phyloP scores from a whole-genome alignment of 1,284 basidiomycete species.

The Rhodotorula mucilaginosa region DNA sequence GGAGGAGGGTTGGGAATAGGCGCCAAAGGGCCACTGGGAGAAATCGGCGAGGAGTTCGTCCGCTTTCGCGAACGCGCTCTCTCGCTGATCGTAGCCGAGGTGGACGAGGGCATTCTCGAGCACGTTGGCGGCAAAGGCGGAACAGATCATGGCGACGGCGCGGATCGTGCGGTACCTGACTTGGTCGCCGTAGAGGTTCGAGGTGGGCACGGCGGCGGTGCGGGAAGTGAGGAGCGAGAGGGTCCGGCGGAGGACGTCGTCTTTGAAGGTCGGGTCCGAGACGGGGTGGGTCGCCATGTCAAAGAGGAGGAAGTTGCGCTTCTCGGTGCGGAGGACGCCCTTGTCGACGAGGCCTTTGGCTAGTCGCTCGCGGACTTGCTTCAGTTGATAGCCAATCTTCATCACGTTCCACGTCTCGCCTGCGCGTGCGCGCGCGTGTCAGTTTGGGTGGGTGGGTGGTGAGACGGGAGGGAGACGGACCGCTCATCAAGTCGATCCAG shows the following conservation, averaged over 20 bases:
- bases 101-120: constrained; percentile 86
- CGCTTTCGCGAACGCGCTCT: constrained; percentile 82
- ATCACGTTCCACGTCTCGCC: constrained; percentile 98
- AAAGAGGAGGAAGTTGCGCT: constrained; percentile 94
- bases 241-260: constrained; percentile 71
- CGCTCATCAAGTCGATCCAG: constrained; percentile 90
- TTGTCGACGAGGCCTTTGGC: constrained; percentile 98
- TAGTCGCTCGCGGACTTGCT: constrained; percentile 91
- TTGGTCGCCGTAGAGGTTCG: constrained; percentile 64
- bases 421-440: constrained; percentile 46
- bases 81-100: constrained; percentile 82
- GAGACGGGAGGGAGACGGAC: constrained; percentile 54
- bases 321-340: constrained; percentile 92
- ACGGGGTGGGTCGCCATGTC: constrained; percentile 98
- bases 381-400: constrained; percentile 96
- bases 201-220: constrained; percentile 72
- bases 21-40: constrained; percentile 81
- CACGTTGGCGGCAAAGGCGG: constrained; percentile 90
- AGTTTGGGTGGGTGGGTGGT: too few relatives aligned
- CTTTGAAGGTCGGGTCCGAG: constrained; percentile 84
- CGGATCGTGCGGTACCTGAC: constrained; percentile 73
- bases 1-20: constrained; percentile 44
- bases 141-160: constrained; percentile 79
- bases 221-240: constrained; percentile 74
- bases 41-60: constrained; percentile 91